Conservation (phyloP, 2,329 filamentous ascomycete species). For the Colletotrichum destructivum region DNA sequence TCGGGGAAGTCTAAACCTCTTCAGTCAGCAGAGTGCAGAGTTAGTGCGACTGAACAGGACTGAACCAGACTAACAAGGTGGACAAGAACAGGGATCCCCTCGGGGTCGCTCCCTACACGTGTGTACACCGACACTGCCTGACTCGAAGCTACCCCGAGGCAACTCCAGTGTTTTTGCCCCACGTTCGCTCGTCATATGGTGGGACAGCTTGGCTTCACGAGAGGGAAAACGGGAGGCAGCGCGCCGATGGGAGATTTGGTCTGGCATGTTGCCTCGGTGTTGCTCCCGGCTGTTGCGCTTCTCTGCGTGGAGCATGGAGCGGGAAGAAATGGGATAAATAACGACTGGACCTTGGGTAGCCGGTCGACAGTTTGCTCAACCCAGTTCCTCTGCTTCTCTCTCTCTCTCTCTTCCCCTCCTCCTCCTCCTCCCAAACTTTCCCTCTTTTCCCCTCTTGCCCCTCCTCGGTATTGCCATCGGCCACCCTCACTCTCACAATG, state of each 20-base stretch:
- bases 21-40: conserved; percentile 20
- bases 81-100: conserved; percentile 22
- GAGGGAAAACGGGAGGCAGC: conserved; percentile 21
- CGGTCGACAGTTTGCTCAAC: neutral
- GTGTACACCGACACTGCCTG: conserved; percentile 29
- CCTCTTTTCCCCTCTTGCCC: neutral
- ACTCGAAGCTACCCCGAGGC: conserved; percentile 41
- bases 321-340: conserved; percentile 42
- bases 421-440: neutral
- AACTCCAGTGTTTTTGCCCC: conserved; percentile 22
- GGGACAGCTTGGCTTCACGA: conserved; percentile 36
- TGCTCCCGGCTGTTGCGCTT: conserved; percentile 17
- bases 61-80: neutral
- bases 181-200: conserved; percentile 37
- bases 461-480: neutral
- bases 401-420: neutral
- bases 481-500: conserved; percentile 34
- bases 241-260: conserved; percentile 16
- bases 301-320: conserved; percentile 31
- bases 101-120: conserved; percentile 18
- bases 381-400: neutral
- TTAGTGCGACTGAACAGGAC: neutral
- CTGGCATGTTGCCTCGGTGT: conserved; percentile 17
- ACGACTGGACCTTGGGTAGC: conserved; percentile 8
- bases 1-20: conserved; percentile 25